Conservation (phyloP, 2,329 filamentous ascomycete genomes). For the Microdochium paspali region DNA sequence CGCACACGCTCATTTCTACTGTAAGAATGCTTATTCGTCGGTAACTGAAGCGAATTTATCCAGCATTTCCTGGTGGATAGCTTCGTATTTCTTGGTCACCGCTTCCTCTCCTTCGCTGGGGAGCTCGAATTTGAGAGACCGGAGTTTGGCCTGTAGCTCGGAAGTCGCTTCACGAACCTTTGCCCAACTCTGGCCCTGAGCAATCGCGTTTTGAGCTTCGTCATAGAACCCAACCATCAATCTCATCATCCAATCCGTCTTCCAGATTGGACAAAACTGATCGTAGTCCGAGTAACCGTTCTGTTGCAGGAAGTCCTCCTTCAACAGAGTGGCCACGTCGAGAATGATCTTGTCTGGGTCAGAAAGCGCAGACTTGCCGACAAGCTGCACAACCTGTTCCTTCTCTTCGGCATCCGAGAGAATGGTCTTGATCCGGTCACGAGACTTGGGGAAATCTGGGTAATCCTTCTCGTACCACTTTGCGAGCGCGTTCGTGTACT, state of each 20-base stretch:
- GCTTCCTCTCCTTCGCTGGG: conserved; percentile 75
- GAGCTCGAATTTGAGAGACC: conserved; percentile 95
- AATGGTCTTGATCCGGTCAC: conserved; percentile 88
- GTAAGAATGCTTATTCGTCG: conserved; percentile 65
- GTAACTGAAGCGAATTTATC: conserved; percentile 96
- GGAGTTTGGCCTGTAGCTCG: conserved; percentile 75
- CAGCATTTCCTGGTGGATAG: conserved; percentile 80
- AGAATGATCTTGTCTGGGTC: conserved; percentile 98
- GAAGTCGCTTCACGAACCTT: conserved; percentile 87
- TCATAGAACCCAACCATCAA: conserved; percentile 97
- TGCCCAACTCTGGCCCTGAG: conserved; percentile 82
- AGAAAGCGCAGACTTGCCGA: conserved; percentile 92
- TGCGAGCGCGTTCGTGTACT: conserved; percentile 84
- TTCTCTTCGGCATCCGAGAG: conserved; percentile 93
- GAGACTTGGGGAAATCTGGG: conserved; percentile 86
- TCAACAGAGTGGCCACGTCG: conserved; percentile 82
- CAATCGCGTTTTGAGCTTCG: conserved; percentile 89
- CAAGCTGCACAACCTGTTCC: conserved; percentile 96
- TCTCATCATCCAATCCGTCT: conserved; percentile 99
- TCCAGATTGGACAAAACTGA: conserved; percentile 98
- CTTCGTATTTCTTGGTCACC: conserved; percentile 90
- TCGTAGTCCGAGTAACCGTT: conserved; percentile 99
- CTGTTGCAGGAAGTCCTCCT: conserved; percentile 98
- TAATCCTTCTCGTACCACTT: conserved; percentile 90
- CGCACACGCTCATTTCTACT: too few relatives aligned